Evolutionary conservation across 2,329 filamentous ascomycete genomes (phyloP), one percentile per base, ranked within the genome.

Genomic region (Clarireedia sp.): DNA sequence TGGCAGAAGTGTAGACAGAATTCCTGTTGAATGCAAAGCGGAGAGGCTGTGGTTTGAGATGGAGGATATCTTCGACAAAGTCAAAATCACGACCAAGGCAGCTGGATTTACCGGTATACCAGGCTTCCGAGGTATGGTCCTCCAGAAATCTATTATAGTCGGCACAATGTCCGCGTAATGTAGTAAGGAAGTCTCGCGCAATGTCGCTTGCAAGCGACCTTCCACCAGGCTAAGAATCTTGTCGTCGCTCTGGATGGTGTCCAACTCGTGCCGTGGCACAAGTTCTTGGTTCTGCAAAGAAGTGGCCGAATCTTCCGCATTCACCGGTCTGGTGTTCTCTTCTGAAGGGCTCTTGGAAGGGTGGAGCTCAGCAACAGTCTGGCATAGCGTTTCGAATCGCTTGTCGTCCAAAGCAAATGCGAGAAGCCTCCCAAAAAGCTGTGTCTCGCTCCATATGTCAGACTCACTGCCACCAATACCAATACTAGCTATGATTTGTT

Each of bases 371-470:
- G 60, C 58, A 6, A 58, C 71, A 12, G 75, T 74, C 58, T 79
- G 75, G 67, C 89, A 94, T 48, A 94, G 75, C 54, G 80, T 75
- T 52, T 86, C 82, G 57, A 92, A 76, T 45, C 83, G 80, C 66
- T 90, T 83, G 68, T 95, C 87, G 54, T 90, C 87, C 50, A 95
- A 72, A 1, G 87, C 85, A 71, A 95, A 92, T 5, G 88, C 82
- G 49, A 96, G 77, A 8, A 96, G 79, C 63, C 86, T 85, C 26
- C 90, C 90, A 71, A 95, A 95, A 3, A 95, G 77, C 69, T 91
- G 86, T 63, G 79, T 81, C 63, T 78, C 81, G 53, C 80, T 78
- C 81, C 81, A 85, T 5, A 78, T 71, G 64, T 95, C 88, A 45
- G 83, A 77, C 60, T 88, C 83, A 55, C 78, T 78, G 60, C 79